These are phyloP conservation scores for Stereum hirsutum DNA, from an alignment of 1,284 basidiomycete genomes.

Conservation along the genomic window DNA sequence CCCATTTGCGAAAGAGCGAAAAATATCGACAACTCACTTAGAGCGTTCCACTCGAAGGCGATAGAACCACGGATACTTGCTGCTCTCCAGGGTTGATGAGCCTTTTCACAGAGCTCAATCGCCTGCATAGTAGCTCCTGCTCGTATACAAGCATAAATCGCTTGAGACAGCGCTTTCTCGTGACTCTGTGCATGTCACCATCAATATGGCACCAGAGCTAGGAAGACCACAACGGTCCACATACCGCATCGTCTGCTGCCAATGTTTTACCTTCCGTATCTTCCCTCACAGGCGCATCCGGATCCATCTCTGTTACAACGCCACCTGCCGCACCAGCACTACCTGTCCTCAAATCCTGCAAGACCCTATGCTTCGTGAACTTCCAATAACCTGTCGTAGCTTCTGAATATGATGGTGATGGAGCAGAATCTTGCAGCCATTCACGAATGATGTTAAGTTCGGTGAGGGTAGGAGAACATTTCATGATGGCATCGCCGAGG, in stretches of 20 bases:
- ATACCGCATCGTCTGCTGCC: slow-evolving; percentile 65
- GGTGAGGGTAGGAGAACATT: slow-evolving; percentile 35
- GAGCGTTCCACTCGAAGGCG: slow-evolving; percentile 64
- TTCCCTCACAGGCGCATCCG: slow-evolving; percentile 48
- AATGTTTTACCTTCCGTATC: slow-evolving; percentile 43
- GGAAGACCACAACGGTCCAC: neutral
- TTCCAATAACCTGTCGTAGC: slow-evolving; percentile 71
- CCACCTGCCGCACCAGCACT: slow-evolving; percentile 29
- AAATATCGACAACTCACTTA: slow-evolving; percentile 45
- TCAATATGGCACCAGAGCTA: neutral
- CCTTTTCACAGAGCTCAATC: slow-evolving; percentile 73
- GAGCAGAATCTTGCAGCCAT: slow-evolving; percentile 68
- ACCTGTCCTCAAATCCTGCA: slow-evolving; percentile 55
- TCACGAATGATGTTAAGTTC: slow-evolving; percentile 75
- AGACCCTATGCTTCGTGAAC: slow-evolving; percentile 69
- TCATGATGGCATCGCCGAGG: slow-evolving; percentile 65
- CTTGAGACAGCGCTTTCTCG: slow-evolving; percentile 68
- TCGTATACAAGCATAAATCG: slow-evolving; percentile 71
- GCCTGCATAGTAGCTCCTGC: slow-evolving; percentile 80
- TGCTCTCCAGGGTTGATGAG: slow-evolving; percentile 88
- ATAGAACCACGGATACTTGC: slow-evolving; percentile 76
- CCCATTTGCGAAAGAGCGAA: neutral
- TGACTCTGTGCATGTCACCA: slow-evolving; percentile 41
- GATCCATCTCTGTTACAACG: slow-evolving; percentile 60
- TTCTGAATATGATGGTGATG: slow-evolving; percentile 49